Conservation (phyloP, 306 rosid species). For the Dicorynia guianensis region DNA sequence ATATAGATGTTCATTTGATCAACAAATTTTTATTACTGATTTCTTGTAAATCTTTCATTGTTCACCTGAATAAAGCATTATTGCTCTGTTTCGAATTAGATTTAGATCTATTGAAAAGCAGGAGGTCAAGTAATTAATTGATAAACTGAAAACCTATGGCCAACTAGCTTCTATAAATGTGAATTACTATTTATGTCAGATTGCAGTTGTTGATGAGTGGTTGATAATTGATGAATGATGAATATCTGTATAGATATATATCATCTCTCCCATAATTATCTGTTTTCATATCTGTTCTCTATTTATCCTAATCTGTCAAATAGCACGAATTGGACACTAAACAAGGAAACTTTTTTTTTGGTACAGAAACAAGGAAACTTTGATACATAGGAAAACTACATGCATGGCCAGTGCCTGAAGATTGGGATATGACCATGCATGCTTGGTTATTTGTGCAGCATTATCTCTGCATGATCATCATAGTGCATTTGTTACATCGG, state of each 20-base stretch:
- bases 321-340: background rate
- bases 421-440: slow-evolving; percentile 1
- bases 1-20: slow-evolving; percentile 29
- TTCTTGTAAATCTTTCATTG: background rate
- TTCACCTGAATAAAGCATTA: background rate
- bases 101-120: background rate
- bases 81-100: background rate
- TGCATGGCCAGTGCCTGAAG: slow-evolving; percentile 5
- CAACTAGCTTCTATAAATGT: too few relatives aligned
- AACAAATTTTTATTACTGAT: slow-evolving; percentile 9
- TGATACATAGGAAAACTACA: background rate
- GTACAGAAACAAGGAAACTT: slow-evolving; percentile 15
- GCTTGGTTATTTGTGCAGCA: background rate
- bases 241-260: slow-evolving; percentile 2
- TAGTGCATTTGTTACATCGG: background rate
- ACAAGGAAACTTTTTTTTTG: slow-evolving; percentile 19
- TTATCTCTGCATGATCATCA: background rate
- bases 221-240: slow-evolving; percentile 11
- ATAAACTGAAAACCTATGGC: too few relatives aligned
- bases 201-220: slow-evolving; percentile 22
- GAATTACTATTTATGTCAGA: background rate
- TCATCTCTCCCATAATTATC: slow-evolving; percentile 2
- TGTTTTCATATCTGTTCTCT: slow-evolving; percentile 1
- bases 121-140: background rate
- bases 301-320: background rate